Evolutionary conservation across 2,329 filamentous ascomycete species (phyloP).

Genomic region (Camillea tinctor): DNA sequence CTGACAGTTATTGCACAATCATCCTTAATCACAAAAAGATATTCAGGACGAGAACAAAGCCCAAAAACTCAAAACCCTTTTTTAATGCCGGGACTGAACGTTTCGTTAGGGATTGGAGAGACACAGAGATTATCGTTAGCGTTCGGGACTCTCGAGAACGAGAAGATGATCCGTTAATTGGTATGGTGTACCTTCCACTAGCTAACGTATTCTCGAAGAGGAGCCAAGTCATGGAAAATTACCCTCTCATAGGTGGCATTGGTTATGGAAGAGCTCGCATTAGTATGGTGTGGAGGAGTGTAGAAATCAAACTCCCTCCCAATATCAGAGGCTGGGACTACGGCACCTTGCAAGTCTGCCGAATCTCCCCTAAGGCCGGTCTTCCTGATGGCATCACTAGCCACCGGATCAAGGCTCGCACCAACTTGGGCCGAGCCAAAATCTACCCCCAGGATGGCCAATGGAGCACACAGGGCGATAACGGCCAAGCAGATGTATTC

Average conservation of each 20-base stretch:
- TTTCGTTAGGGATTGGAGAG: slow-evolving; percentile 67
- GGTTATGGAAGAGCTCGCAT: slow-evolving; percentile 68
- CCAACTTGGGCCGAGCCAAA: slow-evolving; percentile 57
- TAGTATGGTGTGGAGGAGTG: slow-evolving; percentile 71
- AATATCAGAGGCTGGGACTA: slow-evolving; percentile 68
- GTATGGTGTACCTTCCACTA: slow-evolving; percentile 68
- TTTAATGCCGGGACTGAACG: slow-evolving; percentile 76
- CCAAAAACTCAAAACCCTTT: slow-evolving; percentile 75
- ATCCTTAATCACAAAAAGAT: slow-evolving; percentile 70
- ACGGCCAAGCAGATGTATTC: slow-evolving; percentile 41
- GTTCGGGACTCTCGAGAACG: slow-evolving; percentile 67
- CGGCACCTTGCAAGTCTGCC: slow-evolving; percentile 64
- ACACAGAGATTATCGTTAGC: slow-evolving; percentile 64
- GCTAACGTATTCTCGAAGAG: slow-evolving; percentile 59
- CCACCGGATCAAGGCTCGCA: slow-evolving; percentile 58
- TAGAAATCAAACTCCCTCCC: slow-evolving; percentile 59
- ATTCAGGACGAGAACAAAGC: slow-evolving; percentile 72
- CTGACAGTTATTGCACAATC: slow-evolving; percentile 70
- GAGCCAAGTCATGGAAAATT: slow-evolving; percentile 64
- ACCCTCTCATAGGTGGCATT: slow-evolving; percentile 69
- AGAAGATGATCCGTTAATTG: slow-evolving; percentile 68
- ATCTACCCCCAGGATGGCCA: slow-evolving; percentile 49
- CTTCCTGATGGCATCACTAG: slow-evolving; percentile 48
- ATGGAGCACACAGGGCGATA: slow-evolving; percentile 51
- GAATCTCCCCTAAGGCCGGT: slow-evolving; percentile 44